phyloP scores from a whole-genome alignment of 345 rosid genomes.

The Eucalyptus decipiens region DNA sequence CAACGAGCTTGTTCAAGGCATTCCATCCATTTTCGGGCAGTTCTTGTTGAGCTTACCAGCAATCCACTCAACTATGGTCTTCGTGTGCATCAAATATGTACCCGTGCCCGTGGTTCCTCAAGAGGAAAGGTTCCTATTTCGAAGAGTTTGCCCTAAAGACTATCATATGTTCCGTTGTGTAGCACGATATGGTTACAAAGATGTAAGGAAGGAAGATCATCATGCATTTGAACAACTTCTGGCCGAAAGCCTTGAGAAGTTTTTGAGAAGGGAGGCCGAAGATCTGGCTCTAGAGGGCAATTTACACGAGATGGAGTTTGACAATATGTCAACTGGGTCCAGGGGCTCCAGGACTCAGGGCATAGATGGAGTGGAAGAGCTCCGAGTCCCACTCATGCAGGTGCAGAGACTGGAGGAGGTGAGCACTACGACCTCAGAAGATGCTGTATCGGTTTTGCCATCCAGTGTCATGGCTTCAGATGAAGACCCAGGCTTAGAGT shows the following conservation, averaged over 20 bases:
- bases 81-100: slow-evolving; percentile 91
- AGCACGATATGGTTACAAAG: slow-evolving; percentile 93
- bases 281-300: slow-evolving; percentile 68
- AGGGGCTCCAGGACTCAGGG: slow-evolving; percentile 1
- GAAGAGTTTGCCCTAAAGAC: slow-evolving; percentile 86
- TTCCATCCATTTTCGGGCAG: slow-evolving; percentile 86
- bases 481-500: slow-evolving; percentile 69
- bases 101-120: slow-evolving; percentile 91
- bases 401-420: slow-evolving; percentile 14
- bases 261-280: slow-evolving; percentile 63
- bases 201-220: slow-evolving; percentile 77
- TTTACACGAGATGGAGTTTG: slow-evolving; percentile 27
- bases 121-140: slow-evolving; percentile 81
- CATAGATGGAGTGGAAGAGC: slow-evolving; percentile 30
- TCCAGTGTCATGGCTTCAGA: slow-evolving; percentile 38
- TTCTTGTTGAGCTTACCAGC: slow-evolving; percentile 84
- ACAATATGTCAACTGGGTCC: slow-evolving; percentile 23
- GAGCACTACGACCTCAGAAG: slow-evolving; percentile 11
- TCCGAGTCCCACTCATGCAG: slow-evolving; percentile 50
- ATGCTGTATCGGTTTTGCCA: slow-evolving; percentile 21
- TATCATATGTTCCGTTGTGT: slow-evolving; percentile 87
- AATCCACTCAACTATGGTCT: slow-evolving; percentile 75
- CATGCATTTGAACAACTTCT: slow-evolving; percentile 73
- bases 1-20: slow-evolving; percentile 84
- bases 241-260: slow-evolving; percentile 72